Conservation (phyloP, 805 yeast genomes). For the Saitoella complicata region DNA sequence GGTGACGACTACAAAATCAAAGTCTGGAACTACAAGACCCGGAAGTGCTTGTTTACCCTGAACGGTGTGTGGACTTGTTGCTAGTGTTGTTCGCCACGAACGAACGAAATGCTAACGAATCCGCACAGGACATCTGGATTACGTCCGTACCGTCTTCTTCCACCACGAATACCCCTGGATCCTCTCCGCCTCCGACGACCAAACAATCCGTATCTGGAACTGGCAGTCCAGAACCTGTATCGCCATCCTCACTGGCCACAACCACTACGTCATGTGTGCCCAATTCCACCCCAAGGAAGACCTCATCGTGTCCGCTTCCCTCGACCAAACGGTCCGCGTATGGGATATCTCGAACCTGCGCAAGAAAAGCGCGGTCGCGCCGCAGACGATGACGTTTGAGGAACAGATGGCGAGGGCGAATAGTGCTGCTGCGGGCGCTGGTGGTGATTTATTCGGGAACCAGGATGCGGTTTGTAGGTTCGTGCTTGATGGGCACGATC, state of each 20-base stretch:
- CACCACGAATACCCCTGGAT: constrained; percentile 97
- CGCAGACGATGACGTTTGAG: constrained; percentile 24
- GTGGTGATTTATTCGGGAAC: constrained; percentile 70
- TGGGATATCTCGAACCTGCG: constrained; percentile 96
- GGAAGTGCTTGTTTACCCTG: constrained; percentile 81
- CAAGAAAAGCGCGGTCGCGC: constrained; percentile 76
- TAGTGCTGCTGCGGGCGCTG: constrained; percentile 34
- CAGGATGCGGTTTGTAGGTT: constrained; percentile 89
- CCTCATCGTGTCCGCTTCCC: constrained; percentile 82
- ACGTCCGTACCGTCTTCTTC: constrained; percentile 83
- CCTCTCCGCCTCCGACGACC: constrained; percentile 90
- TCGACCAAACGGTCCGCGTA: constrained; percentile 96
- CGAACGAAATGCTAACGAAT: not conserved
- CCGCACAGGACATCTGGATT: constrained; percentile 70
- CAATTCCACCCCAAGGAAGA: constrained; percentile 95
- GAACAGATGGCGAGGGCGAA: constrained; percentile 32
- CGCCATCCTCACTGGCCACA: constrained; percentile 94
- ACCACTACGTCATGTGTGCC: constrained; percentile 96
- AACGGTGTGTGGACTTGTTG: constrained; percentile 19
- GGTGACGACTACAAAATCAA: constrained; percentile 93
- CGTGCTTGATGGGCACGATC: constrained; percentile 92
- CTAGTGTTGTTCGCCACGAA: not conserved
- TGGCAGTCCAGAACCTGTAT: constrained; percentile 98
- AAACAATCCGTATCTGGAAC: constrained; percentile 97
- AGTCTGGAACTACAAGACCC: constrained; percentile 87